A percentile compares a stretch with the other conserved stretches of the same genome.
phyloP scores from a whole-genome alignment of 768 basidiomycete genomes.

The Mycena capillaripes region DNA sequence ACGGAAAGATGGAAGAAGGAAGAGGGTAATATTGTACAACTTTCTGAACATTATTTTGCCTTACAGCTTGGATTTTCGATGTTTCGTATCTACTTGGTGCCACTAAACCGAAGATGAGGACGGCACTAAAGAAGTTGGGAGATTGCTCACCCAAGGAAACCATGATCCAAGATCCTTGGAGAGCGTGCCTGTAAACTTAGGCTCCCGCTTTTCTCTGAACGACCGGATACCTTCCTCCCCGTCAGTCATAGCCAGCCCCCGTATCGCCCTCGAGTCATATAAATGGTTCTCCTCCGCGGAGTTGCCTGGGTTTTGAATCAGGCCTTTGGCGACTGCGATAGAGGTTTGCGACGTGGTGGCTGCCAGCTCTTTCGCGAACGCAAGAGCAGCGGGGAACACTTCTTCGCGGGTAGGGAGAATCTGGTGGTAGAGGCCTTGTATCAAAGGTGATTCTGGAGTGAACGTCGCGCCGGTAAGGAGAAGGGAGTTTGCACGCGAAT shows the following conservation, averaged over 20 bases:
- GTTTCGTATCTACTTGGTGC: background rate
- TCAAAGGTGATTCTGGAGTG: constrained; percentile 58
- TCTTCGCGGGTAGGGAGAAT: constrained; percentile 63
- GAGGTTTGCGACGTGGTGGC: constrained; percentile 65
- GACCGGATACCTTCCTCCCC: constrained; percentile 62
- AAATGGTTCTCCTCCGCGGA: constrained; percentile 69
- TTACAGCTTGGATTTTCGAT: background rate
- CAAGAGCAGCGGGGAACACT: constrained; percentile 66
- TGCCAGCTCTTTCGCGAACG: constrained; percentile 66
- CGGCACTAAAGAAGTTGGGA: background rate
- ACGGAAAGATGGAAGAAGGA: no score
- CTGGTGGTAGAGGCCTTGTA: constrained; percentile 61
- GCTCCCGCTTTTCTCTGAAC: constrained; percentile 62
- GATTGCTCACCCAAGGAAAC: constrained; percentile 66
- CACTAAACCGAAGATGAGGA: background rate
- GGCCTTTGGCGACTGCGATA: constrained; percentile 64
- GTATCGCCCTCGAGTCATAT: constrained; percentile 64
- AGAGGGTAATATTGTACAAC: background rate
- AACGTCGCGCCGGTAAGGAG: constrained; percentile 63
- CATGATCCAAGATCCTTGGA: constrained; percentile 55
- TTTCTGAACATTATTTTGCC: background rate
- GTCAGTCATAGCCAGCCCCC: constrained; percentile 56
- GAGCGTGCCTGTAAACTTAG: constrained; percentile 61
- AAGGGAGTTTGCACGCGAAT: constrained; percentile 65
- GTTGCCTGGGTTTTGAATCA: constrained; percentile 65